Evolutionary conservation across 2,329 filamentous ascomycete species (phyloP).

Genomic region (Colletotrichum endophyticum): DNA sequence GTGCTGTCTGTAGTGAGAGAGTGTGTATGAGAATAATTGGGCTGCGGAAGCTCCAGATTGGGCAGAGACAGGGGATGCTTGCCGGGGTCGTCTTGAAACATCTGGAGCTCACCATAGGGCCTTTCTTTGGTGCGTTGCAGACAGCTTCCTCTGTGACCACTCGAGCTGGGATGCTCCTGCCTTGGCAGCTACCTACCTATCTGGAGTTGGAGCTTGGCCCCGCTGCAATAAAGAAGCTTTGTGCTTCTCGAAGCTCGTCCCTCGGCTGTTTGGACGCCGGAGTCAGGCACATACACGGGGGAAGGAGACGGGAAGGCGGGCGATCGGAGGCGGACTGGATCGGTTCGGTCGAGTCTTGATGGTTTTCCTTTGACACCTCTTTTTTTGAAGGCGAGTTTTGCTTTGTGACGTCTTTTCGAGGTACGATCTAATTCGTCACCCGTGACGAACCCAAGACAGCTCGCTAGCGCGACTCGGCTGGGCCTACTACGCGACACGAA

Average conservation of each 20-base stretch:
- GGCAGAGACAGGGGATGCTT: slow-evolving; percentile 5
- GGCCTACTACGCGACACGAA: background rate
- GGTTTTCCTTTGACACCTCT: background rate
- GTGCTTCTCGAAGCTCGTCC: slow-evolving; percentile 9
- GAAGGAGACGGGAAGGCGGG: background rate
- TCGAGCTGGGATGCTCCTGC: slow-evolving; percentile 9
- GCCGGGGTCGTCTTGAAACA: background rate
- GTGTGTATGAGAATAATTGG: background rate
- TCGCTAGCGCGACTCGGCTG: background rate
- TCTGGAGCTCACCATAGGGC: background rate
- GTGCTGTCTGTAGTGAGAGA: background rate
- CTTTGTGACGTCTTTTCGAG: background rate
- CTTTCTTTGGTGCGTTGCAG: background rate
- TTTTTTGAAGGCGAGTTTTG: background rate
- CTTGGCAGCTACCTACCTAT: background rate
- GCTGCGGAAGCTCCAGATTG: background rate
- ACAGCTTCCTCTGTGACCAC: background rate
- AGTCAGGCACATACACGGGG: background rate
- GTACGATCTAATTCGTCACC: background rate
- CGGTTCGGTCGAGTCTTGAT: background rate
- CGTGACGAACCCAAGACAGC: background rate
- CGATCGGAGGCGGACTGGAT: background rate
- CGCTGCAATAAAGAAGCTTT: background rate
- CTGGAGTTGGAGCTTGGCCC: slow-evolving; percentile 1
- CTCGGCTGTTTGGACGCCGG: background rate